Evolutionary conservation across 2,329 filamentous ascomycete genomes (phyloP), one percentile per base, ranked within the genome.

Genomic region (Delphinella strobiligena): DNA sequence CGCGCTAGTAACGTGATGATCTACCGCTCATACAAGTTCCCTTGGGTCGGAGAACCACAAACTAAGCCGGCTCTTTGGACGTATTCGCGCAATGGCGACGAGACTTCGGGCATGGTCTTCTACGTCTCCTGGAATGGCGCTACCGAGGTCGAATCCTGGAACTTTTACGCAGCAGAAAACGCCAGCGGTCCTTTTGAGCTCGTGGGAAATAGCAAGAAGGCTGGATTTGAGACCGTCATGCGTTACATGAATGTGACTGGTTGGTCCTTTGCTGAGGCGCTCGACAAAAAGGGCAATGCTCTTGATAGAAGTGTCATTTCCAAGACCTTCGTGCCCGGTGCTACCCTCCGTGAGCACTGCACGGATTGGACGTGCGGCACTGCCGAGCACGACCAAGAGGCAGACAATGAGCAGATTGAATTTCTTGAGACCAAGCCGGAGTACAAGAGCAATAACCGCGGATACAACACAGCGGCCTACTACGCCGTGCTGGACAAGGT

Each of bases 81-180:
- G 4, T 60, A 52, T 46, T 62, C 62, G 0, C 51, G 61, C 8
- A 52, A 51, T 14, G 55, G 57, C 3, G 44, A 51, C 5, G 49
- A 50, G 1, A 35, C 40, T 14, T 45, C 46, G 46, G 16, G 55
- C 51, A 61, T 54, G 44, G 55, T 60, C 7, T 53, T 65, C n/a
- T 77, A 70, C 51, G 70, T 74, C 2, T 73, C 67, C 4, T 70
- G 67, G 67, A 70, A 70, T 45, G 67, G 67, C 10, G 66, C 65
- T 0, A 70, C 67, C 1, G 66, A 69, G 36, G 57, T 69, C n/a
- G 44, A 44, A 15, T 54, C 50, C 4, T 71, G 73, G 74, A 59
- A 63, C 18, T 72, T 75, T 48, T 71, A 65, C 49, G 62, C 61
- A 3, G 49, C 56, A 2, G 50, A 57, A 2, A 57, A 54, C 14